A percentile compares a stretch with the other conserved stretches of the same genome.
Conservation (phyloP, 352 stramenopile genomes). For the Globisporangium cystogenes region DNA sequence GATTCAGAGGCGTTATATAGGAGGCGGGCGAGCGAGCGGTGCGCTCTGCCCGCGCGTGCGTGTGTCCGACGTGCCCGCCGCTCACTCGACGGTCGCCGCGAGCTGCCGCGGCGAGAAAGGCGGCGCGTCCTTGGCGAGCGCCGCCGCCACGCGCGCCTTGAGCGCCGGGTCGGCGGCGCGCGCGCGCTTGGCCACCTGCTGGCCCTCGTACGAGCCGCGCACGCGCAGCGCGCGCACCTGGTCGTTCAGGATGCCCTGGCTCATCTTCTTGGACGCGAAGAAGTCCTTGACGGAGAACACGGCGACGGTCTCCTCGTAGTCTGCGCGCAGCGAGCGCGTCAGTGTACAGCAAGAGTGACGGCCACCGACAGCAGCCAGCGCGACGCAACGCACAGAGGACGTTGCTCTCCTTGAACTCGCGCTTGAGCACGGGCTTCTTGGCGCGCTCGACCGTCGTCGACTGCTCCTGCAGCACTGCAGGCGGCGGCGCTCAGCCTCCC, state of each 20-base stretch:
- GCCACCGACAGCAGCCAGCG: too few relatives aligned
- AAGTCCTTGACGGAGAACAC: constrained; percentile 74
- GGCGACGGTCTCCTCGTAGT: constrained; percentile 75
- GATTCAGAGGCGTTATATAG: not conserved
- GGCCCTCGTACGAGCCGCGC: constrained; percentile 26
- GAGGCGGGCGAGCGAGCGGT: not conserved
- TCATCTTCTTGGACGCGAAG: constrained; percentile 65
- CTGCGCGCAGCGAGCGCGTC: constrained; percentile 15
- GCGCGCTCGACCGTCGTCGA: constrained; percentile 8
- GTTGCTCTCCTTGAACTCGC: constrained; percentile 76
- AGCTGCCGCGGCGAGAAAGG: constrained; percentile 22
- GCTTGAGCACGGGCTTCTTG: constrained; percentile 60
- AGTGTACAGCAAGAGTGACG: constrained; percentile 30
- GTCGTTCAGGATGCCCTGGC: constrained; percentile 70
- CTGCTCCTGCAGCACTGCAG: constrained; percentile 6
- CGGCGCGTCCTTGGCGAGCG: constrained; percentile 16
- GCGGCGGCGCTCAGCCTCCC: not conserved
- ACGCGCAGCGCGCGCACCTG: constrained; percentile 54
- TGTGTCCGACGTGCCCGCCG: too few relatives aligned
- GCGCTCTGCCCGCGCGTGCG: too few relatives aligned
- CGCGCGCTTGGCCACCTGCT: constrained; percentile 27
- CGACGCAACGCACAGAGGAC: constrained; percentile 44
- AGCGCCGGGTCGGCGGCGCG: constrained; percentile 15
- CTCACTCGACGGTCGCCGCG: constrained; percentile 3
- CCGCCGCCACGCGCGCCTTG: constrained; percentile 39